Conservation (phyloP, 176 grass and related monocot genomes). For the Musa acuminata region DNA sequence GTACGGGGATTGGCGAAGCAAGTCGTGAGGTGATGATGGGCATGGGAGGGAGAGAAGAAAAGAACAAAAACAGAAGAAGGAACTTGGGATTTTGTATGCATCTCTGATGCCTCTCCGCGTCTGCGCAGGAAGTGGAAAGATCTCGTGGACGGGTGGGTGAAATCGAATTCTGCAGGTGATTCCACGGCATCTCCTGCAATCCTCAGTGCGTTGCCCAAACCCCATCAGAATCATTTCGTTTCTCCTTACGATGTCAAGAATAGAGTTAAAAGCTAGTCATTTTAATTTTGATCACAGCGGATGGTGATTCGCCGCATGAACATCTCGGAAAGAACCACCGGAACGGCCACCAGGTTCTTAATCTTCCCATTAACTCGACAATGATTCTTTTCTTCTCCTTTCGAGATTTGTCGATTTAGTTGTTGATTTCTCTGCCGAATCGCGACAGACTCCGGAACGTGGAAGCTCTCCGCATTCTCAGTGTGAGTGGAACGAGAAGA, state of each 20-base stretch:
- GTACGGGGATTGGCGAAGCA: slow-evolving; percentile 56
- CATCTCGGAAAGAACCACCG: slow-evolving; percentile 30
- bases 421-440: neutral
- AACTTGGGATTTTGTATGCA: neutral
- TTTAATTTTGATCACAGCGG: slow-evolving; percentile 28
- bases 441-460: neutral
- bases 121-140: slow-evolving; percentile 72
- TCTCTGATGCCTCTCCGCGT: neutral
- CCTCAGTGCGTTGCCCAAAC: slow-evolving; percentile 21
- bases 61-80: neutral
- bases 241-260: neutral
- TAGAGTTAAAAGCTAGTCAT: neutral
- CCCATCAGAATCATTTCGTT: neutral
- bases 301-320: slow-evolving; percentile 54
- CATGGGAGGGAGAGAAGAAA: neutral
- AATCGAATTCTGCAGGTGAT: slow-evolving; percentile 34
- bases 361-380: neutral
- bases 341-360: slow-evolving; percentile 6
- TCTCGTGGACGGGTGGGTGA: slow-evolving; percentile 48
- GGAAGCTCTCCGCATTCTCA: neutral
- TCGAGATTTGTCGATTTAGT: neutral
- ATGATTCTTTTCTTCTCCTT: neutral
- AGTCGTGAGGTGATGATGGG: slow-evolving; percentile 42
- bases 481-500: neutral
- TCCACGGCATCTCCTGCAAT: slow-evolving; percentile 22